A percentile compares a stretch with the other conserved stretches of the same genome.
Conservation (phyloP, 495 filamentous ascomycete species). For the Penicillium riverlandense region DNA sequence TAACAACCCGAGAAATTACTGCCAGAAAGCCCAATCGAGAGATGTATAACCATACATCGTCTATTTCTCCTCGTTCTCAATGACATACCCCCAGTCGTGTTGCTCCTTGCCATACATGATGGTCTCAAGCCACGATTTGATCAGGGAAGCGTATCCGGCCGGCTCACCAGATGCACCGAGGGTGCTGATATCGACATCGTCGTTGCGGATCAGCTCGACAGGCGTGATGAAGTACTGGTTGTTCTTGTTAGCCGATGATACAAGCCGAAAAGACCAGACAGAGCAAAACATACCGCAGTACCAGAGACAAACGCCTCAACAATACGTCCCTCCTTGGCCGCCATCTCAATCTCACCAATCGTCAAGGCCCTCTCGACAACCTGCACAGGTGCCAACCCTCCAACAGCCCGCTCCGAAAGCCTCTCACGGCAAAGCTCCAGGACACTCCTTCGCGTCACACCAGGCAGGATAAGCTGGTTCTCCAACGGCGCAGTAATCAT, state of each 20-base stretch:
- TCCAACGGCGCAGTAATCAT: slow-evolving; percentile 77
- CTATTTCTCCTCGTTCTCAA: slow-evolving; percentile 51
- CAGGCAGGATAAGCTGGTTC: slow-evolving; percentile 75
- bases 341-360: slow-evolving; percentile 70
- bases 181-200: slow-evolving; percentile 59
- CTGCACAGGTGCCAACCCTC: slow-evolving; percentile 51
- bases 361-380: slow-evolving; percentile 74
- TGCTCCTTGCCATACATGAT: slow-evolving; percentile 83
- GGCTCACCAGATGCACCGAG: slow-evolving; percentile 51
- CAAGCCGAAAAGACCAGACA: background rate
- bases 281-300: slow-evolving; percentile 59
- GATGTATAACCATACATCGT: slow-evolving; percentile 1
- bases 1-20: slow-evolving; percentile 1
- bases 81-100: slow-evolving; percentile 73
- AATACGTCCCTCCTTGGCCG: slow-evolving; percentile 65
- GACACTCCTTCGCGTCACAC: slow-evolving; percentile 72
- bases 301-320: slow-evolving; percentile 82
- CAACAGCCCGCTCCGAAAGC: slow-evolving; percentile 30
- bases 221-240: slow-evolving; percentile 71
- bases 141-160: slow-evolving; percentile 57
- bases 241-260: background rate
- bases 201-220: slow-evolving; percentile 65
- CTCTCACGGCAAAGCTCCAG: slow-evolving; percentile 64
- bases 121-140: slow-evolving; percentile 72
- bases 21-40: slow-evolving; percentile 13